Evolutionary conservation across 2,329 filamentous ascomycete species (phyloP).

Genomic region (Neopestalotiopsis clavispora): DNA sequence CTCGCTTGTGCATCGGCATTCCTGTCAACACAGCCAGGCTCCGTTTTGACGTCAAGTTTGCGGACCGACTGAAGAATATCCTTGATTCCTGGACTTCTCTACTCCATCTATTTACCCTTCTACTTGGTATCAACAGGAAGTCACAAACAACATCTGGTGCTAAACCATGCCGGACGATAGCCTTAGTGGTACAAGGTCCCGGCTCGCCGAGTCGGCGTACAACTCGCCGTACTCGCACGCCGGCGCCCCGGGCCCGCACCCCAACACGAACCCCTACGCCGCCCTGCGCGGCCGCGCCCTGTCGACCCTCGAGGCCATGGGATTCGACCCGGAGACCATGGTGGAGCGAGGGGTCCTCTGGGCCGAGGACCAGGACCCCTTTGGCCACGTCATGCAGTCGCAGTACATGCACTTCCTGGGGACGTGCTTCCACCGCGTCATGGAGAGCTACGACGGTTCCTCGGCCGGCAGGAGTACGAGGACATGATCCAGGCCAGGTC

Average conservation of each 20-base stretch:
- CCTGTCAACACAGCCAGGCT: no score
- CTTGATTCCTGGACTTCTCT: neutral
- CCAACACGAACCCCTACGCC: conserved; percentile 20
- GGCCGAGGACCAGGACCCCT: conserved; percentile 33
- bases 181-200: neutral
- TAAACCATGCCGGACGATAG: neutral
- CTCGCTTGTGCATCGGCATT: no score
- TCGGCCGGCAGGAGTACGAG: conserved; percentile 29
- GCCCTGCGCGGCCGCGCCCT: conserved; percentile 22
- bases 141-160: neutral
- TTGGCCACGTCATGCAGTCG: conserved; percentile 31
- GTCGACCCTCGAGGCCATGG: conserved; percentile 25
- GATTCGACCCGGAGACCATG: conserved; percentile 23
- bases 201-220: neutral
- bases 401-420: conserved; percentile 30
- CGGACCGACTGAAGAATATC: no score
- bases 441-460: conserved; percentile 31
- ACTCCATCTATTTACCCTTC: neutral
- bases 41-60: no score
- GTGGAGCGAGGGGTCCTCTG: conserved; percentile 28
- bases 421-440: conserved; percentile 26
- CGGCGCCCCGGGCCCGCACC: neutral
- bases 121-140: neutral
- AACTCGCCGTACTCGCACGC: conserved; percentile 4
- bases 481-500: conserved; percentile 27